Percentiles rank a stretch among this genome's conserved stretches.
Evolutionary conservation across 495 filamentous ascomycete species (phyloP).

Genomic region (Neurospora hispaniola): DNA sequence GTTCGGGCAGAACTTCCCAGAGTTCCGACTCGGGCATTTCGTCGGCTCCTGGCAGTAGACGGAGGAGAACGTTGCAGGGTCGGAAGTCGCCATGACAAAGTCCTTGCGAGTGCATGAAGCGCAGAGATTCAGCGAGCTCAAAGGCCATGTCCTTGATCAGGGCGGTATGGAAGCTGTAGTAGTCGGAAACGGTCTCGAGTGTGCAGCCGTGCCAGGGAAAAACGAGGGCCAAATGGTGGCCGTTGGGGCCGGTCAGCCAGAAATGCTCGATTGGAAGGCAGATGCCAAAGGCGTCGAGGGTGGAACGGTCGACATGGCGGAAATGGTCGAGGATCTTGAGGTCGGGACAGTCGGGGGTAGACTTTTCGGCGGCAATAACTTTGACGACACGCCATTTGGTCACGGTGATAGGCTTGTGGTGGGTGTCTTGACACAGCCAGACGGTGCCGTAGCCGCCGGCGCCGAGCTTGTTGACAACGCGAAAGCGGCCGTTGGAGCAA

Average conservation of each 20-base stretch:
- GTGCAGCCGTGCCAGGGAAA: conserved; percentile 13
- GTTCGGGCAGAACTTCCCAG: conserved; percentile 5
- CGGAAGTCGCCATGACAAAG: conserved; percentile 1
- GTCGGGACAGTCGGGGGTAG: conserved; percentile 5
- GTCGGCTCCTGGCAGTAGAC: conserved; percentile 16
- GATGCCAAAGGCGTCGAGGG: conserved; percentile 10
- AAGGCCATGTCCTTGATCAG: neutral
- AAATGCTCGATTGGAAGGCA: conserved; percentile 20
- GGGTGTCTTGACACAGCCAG: conserved; percentile 37
- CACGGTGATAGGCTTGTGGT: neutral
- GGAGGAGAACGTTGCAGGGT: neutral
- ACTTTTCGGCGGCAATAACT: conserved; percentile 10
- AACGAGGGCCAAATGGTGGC: conserved; percentile 26
- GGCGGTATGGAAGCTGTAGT: conserved; percentile 2
- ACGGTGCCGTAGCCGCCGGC: conserved; percentile 37
- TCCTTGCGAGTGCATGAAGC: neutral
- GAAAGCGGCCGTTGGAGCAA: conserved; percentile 14
- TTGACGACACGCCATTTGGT: conserved; percentile 16
- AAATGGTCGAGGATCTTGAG: conserved; percentile 8
- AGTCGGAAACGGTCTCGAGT: neutral
- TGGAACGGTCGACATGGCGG: neutral
- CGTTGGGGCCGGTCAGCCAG: conserved; percentile 28
- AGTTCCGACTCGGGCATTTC: conserved; percentile 8
- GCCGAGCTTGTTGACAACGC: conserved; percentile 38
- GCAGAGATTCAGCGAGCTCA: neutral